Percentiles rank a stretch among this genome's conserved stretches.
Evolutionary conservation across 2,329 filamentous ascomycete genomes (phyloP).

Genomic region (Colletotrichum sidae): DNA sequence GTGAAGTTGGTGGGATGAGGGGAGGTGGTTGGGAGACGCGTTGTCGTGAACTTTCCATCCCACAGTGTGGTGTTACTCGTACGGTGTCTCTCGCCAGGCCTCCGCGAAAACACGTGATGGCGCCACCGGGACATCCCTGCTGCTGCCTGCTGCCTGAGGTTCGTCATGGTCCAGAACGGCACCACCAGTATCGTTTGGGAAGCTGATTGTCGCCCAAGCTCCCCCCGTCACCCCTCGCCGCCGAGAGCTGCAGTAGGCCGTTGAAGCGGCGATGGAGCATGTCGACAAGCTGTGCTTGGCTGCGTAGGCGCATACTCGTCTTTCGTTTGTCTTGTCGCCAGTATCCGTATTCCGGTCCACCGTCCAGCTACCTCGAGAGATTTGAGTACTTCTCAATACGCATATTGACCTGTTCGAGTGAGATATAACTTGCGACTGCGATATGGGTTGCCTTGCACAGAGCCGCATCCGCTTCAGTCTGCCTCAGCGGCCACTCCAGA

Average conservation of each 20-base stretch:
- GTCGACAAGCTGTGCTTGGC: conserved; percentile 13
- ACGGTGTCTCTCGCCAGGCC: conserved; percentile 51
- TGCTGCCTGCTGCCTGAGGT: conserved; percentile 31
- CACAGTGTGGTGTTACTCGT: conserved; percentile 8
- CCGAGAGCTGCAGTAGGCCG: conserved; percentile 5
- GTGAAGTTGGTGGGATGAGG: conserved; percentile 47
- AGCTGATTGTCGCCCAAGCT: conserved; percentile 16
- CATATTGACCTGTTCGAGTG: no score
- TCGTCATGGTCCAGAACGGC: neutral
- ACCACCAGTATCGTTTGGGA: conserved; percentile 15
- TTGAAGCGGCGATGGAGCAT: conserved; percentile 23
- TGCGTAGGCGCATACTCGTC: conserved; percentile 9
- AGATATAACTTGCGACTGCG: no score
- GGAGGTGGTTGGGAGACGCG: conserved; percentile 58
- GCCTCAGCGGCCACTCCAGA: conserved; percentile 2
- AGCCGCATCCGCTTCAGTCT: neutral
- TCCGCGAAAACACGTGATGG: conserved; percentile 58
- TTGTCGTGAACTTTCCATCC: conserved; percentile 44
- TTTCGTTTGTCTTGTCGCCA: no score
- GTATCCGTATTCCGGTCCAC: no score
- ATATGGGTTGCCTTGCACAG: neutral
- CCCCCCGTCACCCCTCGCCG: conserved; percentile 2
- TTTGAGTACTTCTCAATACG: no score
- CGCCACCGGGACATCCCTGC: neutral
- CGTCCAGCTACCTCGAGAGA: no score